A percentile compares a stretch with the other conserved stretches of the same genome.
These are phyloP conservation scores for Lactarius evosmus DNA, from an alignment of 768 basidiomycete genomes.

Conservation along the genomic window DNA sequence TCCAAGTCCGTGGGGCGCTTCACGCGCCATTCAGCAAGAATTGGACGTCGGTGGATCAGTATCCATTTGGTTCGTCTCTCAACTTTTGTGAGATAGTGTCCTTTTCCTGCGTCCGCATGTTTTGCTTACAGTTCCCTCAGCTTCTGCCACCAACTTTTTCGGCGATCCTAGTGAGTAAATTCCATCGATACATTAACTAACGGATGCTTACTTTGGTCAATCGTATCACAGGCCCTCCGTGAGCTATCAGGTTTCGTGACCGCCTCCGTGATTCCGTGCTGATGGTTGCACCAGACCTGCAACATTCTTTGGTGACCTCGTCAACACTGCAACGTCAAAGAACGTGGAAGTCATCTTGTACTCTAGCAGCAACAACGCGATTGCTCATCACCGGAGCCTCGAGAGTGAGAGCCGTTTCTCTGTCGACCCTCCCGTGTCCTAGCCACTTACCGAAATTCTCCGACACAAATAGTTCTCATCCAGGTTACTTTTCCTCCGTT, in stretches of 20 bases:
- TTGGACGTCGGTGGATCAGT: conserved; percentile 34
- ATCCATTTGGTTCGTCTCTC: conserved; percentile 21
- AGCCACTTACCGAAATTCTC: neutral
- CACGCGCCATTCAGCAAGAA: conserved; percentile 64
- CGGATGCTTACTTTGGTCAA: neutral
- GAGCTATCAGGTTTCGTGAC: neutral
- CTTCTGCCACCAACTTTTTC: conserved; percentile 18
- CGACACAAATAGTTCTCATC: conserved; percentile 13
- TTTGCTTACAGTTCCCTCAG: conserved; percentile 3
- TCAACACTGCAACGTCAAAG: conserved; percentile 7
- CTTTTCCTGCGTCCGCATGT: neutral
- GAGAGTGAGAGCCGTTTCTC: conserved; percentile 8
- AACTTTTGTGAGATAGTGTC: conserved; percentile 12
- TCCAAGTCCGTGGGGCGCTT: conserved; percentile 53
- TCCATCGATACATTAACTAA: neutral
- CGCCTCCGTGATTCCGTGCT: neutral
- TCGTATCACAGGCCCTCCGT: conserved; percentile 11
- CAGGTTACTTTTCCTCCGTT: conserved; percentile 2
- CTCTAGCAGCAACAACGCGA: conserved; percentile 20
- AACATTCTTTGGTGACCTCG: conserved; percentile 22
- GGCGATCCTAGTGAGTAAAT: conserved; percentile 20
- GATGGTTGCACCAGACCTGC: conserved; percentile 7
- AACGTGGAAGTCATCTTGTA: conserved; percentile 19
- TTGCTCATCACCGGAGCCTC: conserved; percentile 21
- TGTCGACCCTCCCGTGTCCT: neutral